These are phyloP conservation scores for Xylariomycetidae sp. DNA, from an alignment of 2,329 filamentous ascomycete species.

Conservation along the genomic window DNA sequence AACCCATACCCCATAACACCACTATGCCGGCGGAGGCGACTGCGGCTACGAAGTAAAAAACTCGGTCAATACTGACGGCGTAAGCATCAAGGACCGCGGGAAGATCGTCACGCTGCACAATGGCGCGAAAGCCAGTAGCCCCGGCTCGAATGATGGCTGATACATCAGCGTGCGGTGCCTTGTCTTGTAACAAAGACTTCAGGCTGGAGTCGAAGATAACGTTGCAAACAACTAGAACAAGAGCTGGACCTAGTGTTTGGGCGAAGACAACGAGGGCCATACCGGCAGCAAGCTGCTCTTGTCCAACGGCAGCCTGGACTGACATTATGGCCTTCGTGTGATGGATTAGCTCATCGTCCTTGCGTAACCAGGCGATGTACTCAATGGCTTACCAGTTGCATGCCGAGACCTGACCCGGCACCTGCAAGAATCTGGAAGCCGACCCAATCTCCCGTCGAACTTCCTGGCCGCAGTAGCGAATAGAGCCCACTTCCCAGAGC, in stretches of 20 bases:
- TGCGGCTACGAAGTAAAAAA: too few species aligned
- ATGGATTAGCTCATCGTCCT: neutral
- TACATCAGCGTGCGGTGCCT: slow-evolving; percentile 25
- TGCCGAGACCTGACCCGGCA: slow-evolving; percentile 3
- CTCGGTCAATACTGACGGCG: slow-evolving; percentile 27
- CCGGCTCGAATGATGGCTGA: slow-evolving; percentile 34
- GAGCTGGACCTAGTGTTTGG: slow-evolving; percentile 8
- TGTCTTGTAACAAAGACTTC: slow-evolving; percentile 20
- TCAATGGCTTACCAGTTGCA: slow-evolving; percentile 3
- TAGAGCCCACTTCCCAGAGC: too few species aligned
- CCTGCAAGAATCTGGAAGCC: slow-evolving; percentile 7
- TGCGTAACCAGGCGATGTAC: neutral
- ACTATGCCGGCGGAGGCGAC: too few species aligned
- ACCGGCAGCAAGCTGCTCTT: slow-evolving; percentile 4
- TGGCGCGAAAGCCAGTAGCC: slow-evolving; percentile 30
- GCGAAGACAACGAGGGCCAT: slow-evolving; percentile 11
- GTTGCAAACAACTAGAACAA: slow-evolving; percentile 6
- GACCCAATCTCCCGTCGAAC: slow-evolving; percentile 5
- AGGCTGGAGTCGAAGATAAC: slow-evolving; percentile 28
- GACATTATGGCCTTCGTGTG: slow-evolving; percentile 6
- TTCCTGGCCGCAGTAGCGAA: too few species aligned
- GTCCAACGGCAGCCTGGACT: slow-evolving; percentile 1
- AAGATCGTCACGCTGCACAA: slow-evolving; percentile 27
- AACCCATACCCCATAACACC: too few species aligned
- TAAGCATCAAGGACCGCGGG: slow-evolving; percentile 35